Evolutionary conservation across 768 basidiomycete species (phyloP), one percentile per base, ranked within the genome.

Genomic region (Termitomyces sp.): DNA sequence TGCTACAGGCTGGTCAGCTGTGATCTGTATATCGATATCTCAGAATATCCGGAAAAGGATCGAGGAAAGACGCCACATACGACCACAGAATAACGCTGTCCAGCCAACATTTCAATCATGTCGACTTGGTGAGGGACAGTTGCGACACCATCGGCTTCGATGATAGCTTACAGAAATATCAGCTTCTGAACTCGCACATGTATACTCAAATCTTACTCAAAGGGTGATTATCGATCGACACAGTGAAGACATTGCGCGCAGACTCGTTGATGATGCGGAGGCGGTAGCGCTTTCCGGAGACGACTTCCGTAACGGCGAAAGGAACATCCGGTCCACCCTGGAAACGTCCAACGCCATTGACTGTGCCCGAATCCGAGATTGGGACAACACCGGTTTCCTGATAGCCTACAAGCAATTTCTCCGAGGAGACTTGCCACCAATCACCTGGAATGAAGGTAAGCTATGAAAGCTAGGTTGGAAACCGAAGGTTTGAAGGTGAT

Each of bases 41-140:
- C 11, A 43, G 26, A 12, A 12, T 14, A 17, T 35, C 9, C 33
- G 23, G 17, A 17, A 5, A 45, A 28, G 15, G 17, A 35, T 23
- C 10, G n/a, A n/a, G 5, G 6, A 23, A 50, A 41, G 30, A 46
- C 10, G 42, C 10, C n/a, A 54, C 58, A n/a, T 48, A 71, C 66
- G 7, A 75, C 68, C 10, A 74, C 66, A 1, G 66, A 79, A 62
- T 84, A 83, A 15, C 82, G 75, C 64, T 84, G 82, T 1, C 75
- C 78, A 3, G 78, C 74, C 51, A 71, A 73, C 53, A 82, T 64
- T 9, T 73, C 68, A 35, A 80, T 65, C 30, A 64, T 69, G 54
- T 76, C 73, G 5, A 79, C 78, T 15, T 59, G 61, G 23, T 60
- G 60, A 12, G 71, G 63, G 14, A 63, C 60, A 30, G 68, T 69